A percentile compares a stretch with the other conserved stretches of the same genome.
phyloP scores from a whole-genome alignment of 768 basidiomycete genomes.

The Tulasnella calospora region DNA sequence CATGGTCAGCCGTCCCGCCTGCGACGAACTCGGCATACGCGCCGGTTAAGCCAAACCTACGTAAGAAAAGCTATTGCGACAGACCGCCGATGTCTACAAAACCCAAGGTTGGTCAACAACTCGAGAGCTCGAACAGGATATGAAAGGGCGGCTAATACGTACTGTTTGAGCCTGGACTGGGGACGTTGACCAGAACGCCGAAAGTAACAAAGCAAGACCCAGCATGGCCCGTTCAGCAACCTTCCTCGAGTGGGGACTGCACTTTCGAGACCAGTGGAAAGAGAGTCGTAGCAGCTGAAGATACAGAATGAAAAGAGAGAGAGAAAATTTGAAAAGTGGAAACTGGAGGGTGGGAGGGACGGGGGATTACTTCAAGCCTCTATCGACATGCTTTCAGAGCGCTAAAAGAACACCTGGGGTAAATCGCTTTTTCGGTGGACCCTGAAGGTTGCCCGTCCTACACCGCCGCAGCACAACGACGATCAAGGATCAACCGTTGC shows the following conservation, averaged over 20 bases:
- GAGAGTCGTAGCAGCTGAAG: not conserved
- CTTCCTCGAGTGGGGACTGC: not conserved
- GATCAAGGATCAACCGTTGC: not conserved
- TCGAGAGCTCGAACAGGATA: not conserved
- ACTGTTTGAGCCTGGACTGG: conserved; percentile 17
- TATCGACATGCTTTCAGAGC: not conserved
- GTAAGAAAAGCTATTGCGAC: not conserved
- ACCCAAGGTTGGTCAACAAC: not conserved
- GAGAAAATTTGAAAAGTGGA: not conserved
- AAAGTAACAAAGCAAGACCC: not conserved
- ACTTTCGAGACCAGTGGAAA: not conserved
- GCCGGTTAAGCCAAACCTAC: not conserved
- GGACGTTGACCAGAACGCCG: conserved; percentile 5
- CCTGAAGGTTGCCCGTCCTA: not conserved
- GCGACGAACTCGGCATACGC: not conserved
- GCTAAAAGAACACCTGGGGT: not conserved
- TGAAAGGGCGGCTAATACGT: not conserved
- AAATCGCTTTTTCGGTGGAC: not conserved
- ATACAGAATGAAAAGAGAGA: not conserved
- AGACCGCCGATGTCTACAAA: not conserved
- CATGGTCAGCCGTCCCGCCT: not conserved
- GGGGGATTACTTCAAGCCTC: not conserved
- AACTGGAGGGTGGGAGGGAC: not conserved
- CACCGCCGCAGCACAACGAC: not conserved
- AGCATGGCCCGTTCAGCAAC: not conserved